phyloP scores from a whole-genome alignment of 140 eudicot genomes.

The Cichorium intybus region DNA sequence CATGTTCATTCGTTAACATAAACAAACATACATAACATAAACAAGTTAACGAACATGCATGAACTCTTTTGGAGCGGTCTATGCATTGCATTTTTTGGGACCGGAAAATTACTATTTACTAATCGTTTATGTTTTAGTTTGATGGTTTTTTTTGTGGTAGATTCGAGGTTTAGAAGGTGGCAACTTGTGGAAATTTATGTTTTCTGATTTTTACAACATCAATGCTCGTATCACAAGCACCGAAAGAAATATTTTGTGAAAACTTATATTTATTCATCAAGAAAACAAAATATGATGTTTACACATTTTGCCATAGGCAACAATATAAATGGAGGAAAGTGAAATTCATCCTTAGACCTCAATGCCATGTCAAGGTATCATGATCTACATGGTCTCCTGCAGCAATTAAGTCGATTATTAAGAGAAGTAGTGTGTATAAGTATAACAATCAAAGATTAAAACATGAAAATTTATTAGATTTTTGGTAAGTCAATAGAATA shows the following conservation, averaged over 20 bases:
- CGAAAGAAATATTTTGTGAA: background rate
- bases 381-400: conserved; percentile 9
- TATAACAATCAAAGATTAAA: background rate
- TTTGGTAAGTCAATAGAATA: background rate
- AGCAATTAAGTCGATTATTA: background rate
- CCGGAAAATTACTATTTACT: no score
- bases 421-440: background rate
- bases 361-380: background rate
- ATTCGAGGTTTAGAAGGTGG: no score
- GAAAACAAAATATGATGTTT: background rate
- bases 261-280: background rate
- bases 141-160: no score
- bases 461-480: background rate
- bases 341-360: background rate
- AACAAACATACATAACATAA: background rate
- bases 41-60: no score
- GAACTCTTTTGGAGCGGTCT: no score
- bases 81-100: no score
- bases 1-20: background rate
- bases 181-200: no score
- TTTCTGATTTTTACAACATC: no score
- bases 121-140: no score
- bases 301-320: background rate
- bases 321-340: background rate
- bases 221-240: no score